Conservation (phyloP, 768 basidiomycete genomes). For the Russula abietina region DNA sequence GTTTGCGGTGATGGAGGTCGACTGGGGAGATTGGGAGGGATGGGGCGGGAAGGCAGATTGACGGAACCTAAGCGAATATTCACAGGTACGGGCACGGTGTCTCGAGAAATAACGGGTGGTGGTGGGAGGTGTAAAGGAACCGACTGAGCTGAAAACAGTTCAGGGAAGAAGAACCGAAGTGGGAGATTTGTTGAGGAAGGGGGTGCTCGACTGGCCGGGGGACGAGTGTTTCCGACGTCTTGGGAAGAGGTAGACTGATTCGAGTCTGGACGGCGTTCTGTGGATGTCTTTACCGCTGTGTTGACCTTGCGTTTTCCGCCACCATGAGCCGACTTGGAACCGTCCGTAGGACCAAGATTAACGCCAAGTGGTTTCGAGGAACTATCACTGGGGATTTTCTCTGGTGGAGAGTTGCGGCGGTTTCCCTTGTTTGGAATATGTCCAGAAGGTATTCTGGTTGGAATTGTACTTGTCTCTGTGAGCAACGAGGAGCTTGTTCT, state of each 20-base stretch:
- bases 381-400: neutral
- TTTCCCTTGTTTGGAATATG: neutral
- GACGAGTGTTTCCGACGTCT: neutral
- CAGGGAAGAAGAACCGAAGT: neutral
- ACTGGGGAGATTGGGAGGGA: neutral
- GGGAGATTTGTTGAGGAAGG: neutral
- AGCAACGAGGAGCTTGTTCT: neutral
- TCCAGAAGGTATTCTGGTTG: neutral
- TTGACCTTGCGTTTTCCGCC: neutral
- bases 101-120: neutral
- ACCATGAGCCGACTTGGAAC: neutral
- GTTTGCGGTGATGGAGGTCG: neutral
- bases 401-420: too few relatives aligned
- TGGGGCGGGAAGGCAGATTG: neutral
- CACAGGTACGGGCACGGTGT: neutral
- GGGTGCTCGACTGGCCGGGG: neutral
- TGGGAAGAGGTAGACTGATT: neutral
- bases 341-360: neutral
- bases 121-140: constrained; percentile 1
- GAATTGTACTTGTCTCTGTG: neutral
- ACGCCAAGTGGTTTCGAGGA: neutral
- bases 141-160: neutral
- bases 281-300: neutral
- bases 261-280: neutral
- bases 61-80: neutral